These are phyloP conservation scores for Hondaea fermentalgiana DNA, from an alignment of 108 stramenopile species.

Conservation along the genomic window DNA sequence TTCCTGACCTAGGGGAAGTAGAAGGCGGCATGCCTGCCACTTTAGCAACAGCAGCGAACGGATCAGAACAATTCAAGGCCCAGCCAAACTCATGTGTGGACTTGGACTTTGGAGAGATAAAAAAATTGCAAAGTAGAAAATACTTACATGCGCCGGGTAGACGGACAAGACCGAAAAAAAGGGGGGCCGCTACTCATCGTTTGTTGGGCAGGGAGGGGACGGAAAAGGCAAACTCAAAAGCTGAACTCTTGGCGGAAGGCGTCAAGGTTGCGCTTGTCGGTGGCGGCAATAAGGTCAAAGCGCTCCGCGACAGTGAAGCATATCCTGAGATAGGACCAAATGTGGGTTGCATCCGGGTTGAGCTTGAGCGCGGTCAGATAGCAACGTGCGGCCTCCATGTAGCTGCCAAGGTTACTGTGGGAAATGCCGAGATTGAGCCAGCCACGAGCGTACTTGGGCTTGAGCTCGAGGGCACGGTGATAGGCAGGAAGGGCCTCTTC, in stretches of 20 bases:
- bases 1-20: too few relatives aligned
- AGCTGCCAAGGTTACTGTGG: slow-evolving; percentile 72
- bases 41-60: too few relatives aligned
- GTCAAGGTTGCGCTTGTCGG: slow-evolving; percentile 12
- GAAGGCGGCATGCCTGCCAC: too few relatives aligned
- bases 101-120: too few relatives aligned
- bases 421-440: slow-evolving; percentile 95
- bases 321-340: slow-evolving; percentile 89
- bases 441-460: slow-evolving; percentile 82
- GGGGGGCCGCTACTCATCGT: too few relatives aligned
- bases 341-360: slow-evolving; percentile 76
- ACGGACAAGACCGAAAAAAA: too few relatives aligned
- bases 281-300: slow-evolving; percentile 31
- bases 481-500: slow-evolving; percentile 74
- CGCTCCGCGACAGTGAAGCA: slow-evolving; percentile 73
- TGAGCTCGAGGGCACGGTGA: slow-evolving; percentile 63
- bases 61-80: too few relatives aligned
- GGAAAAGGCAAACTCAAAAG: not conserved
- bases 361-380: slow-evolving; percentile 80
- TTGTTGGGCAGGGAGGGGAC: too few relatives aligned
- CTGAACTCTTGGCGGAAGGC: not conserved
- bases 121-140: too few relatives aligned
- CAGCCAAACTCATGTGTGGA: too few relatives aligned
- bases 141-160: too few relatives aligned
- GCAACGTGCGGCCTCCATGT: slow-evolving; percentile 74